Conservation (phyloP, 1,284 basidiomycete species). For the Tranzscheliella williamsii region DNA sequence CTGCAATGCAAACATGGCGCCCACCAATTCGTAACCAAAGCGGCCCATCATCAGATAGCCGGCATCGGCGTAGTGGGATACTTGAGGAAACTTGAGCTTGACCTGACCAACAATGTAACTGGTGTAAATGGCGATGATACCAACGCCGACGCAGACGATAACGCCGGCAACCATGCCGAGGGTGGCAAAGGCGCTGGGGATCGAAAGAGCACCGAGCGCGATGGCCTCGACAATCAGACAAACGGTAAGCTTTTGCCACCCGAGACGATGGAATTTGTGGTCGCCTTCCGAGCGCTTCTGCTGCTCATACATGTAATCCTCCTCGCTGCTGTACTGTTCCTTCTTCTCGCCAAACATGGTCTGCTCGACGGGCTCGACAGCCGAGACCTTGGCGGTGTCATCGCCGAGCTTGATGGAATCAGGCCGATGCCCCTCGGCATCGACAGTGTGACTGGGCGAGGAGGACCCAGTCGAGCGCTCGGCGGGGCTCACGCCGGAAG, state of each 20-base stretch:
- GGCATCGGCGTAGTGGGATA: constrained; percentile 45
- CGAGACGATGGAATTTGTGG: constrained; percentile 47
- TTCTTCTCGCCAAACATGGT: constrained; percentile 42
- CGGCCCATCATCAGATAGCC: constrained; percentile 45
- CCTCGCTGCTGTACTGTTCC: constrained; percentile 40
- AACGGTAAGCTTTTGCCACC: constrained; percentile 48
- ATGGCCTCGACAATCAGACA: constrained; percentile 55
- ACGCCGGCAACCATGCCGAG: constrained; percentile 51
- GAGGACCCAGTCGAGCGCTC: constrained; percentile 19
- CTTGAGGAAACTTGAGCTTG: constrained; percentile 43
- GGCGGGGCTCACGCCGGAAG: constrained; percentile 4
- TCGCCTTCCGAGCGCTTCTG: constrained; percentile 36
- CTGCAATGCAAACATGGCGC: constrained; percentile 46
- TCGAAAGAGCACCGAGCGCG: constrained; percentile 46
- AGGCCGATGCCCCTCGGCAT: constrained; percentile 19
- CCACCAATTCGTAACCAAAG: constrained; percentile 40
- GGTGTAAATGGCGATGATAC: constrained; percentile 50
- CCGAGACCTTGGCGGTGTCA: constrained; percentile 2
- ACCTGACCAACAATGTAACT: constrained; percentile 44
- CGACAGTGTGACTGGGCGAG: constrained; percentile 20
- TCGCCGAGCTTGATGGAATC: constrained; percentile 15
- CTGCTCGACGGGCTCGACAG: constrained; percentile 4
- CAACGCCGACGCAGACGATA: constrained; percentile 39
- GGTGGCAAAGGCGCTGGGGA: constrained; percentile 44
- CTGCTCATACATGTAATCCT: constrained; percentile 44